phyloP scores from a whole-genome alignment of 108 stramenopile genomes.

The Discostella stelligeroides region DNA sequence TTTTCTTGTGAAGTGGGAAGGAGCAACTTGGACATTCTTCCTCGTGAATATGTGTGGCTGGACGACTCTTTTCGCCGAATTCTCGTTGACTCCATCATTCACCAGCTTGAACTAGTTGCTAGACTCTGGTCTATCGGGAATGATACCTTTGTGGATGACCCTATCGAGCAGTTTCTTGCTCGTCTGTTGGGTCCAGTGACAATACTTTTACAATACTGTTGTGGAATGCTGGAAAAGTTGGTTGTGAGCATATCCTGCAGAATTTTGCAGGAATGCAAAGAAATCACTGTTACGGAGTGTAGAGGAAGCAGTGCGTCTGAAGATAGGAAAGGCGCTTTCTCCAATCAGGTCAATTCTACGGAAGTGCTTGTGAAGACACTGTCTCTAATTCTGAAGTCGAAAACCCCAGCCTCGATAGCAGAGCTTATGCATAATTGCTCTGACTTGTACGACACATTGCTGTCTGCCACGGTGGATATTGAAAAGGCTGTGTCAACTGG shows the following conservation, averaged over 20 bases:
- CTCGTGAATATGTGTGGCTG: conserved; percentile 20
- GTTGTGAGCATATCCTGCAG: conserved; percentile 13
- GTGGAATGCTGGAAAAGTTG: conserved; percentile 31
- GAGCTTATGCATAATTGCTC: conserved; percentile 15
- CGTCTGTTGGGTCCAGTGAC: conserved; percentile 34
- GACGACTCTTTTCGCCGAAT: conserved; percentile 28
- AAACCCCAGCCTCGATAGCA: conserved; percentile 31
- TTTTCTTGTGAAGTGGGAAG: background rate
- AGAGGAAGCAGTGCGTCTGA: background rate
- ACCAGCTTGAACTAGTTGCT: conserved; percentile 21
- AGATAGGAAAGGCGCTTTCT: background rate
- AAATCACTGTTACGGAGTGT: background rate
- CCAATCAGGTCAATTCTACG: background rate
- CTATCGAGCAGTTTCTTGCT: conserved; percentile 10
- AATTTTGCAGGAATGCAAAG: conserved; percentile 1
- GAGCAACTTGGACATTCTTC: background rate
- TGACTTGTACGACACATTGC: conserved; percentile 17
- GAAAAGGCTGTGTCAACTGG: conserved; percentile 18
- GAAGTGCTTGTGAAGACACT: conserved; percentile 32
- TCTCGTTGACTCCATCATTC: conserved; percentile 24
- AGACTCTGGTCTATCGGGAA: conserved; percentile 12
- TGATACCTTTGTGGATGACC: conserved; percentile 17
- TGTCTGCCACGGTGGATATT: conserved; percentile 12
- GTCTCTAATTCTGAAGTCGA: conserved; percentile 29
- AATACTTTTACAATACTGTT: conserved; percentile 29